Base-by-base conservation (phyloP, 805 yeast genomes). In the Pichia insulana region DNA sequence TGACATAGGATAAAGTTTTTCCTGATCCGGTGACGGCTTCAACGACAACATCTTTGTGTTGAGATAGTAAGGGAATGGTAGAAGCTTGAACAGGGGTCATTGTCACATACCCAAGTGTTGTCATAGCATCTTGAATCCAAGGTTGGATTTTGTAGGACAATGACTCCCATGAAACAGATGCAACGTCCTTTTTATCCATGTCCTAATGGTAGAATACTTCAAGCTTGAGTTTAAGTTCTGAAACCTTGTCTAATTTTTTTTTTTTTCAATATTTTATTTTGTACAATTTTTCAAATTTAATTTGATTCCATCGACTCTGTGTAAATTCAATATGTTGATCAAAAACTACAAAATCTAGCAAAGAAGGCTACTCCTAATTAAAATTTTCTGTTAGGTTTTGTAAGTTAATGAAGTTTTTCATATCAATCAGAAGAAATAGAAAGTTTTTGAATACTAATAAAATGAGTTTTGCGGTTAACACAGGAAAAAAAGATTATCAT, bases 81-180 rank as follows among this genome's bases (percentile, higher is more conserved):
- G 97, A 77, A 0, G 98, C 97, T 58, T 92, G 98, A 0, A 92
- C 98, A 0, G 98, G 96, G 0, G 98, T 92, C 96, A 90, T 87
- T 11, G 74, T 59, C 2, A 75, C 73, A 57, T 74, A 89, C 2
- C 95, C 96, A 47, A 82, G 57, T 1, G 89, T 74, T n/a, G 66
- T 62, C 11, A 89, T 70, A 2, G 95, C 92, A 2, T 78, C 82
- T 25, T 50, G 34, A 4, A 86, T 59, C 94, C 95, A 86, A 8
- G 85, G 82, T 31, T 75, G 75, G 27, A 85, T 58, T 7, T 69
- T 60, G 39, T 67, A 71, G 15, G 70, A 56, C 30, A 82, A 56
- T 7, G 72, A 67, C 9, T 70, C 71, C 95, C 95, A 86, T 6
- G 67, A 61, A 39, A 80, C 67, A 1, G 89, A 73, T 34, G 62